phyloP scores from a whole-genome alignment of 495 filamentous ascomycete species.

The Saxophila tyrrhenica region DNA sequence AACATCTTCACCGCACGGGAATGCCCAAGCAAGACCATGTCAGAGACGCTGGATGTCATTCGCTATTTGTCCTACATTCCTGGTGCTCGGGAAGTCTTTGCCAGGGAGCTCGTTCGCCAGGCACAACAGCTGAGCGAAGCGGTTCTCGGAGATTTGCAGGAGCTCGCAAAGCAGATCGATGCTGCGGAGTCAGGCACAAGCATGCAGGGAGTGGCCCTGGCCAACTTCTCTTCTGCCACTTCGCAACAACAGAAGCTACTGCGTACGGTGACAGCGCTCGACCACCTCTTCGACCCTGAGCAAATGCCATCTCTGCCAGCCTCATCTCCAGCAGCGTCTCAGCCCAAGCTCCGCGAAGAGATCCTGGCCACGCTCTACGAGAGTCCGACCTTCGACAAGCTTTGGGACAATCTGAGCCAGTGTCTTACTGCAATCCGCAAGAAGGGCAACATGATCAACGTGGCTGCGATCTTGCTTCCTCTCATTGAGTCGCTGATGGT shows the following conservation, averaged over 20 bases:
- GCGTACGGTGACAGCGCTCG: conserved; percentile 85
- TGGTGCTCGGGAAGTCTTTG: conserved; percentile 80
- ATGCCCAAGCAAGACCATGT: conserved; percentile 92
- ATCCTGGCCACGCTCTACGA: conserved; percentile 80
- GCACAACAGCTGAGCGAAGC: conserved; percentile 72
- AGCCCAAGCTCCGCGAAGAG: conserved; percentile 56
- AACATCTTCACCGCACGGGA: conserved; percentile 92
- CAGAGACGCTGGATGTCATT: conserved; percentile 91
- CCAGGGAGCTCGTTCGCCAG: conserved; percentile 75
- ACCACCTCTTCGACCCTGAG: conserved; percentile 76
- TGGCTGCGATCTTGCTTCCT: conserved; percentile 87
- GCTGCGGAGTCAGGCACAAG: conserved; percentile 81
- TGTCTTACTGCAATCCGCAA: conserved; percentile 80
- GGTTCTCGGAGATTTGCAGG: conserved; percentile 73
- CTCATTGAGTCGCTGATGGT: conserved; percentile 97
- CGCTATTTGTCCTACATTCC: conserved; percentile 93
- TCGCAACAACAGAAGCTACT: conserved; percentile 94
- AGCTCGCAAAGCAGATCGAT: conserved; percentile 77
- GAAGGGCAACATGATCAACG: conserved; percentile 89
- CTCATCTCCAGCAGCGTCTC: conserved; percentile 40
- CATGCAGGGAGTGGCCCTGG: conserved; percentile 83
- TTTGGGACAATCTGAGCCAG: conserved; percentile 91
- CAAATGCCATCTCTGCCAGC: conserved; percentile 5
- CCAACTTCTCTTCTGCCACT: conserved; percentile 89
- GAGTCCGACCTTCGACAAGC: conserved; percentile 71